A percentile compares a stretch with the other conserved stretches of the same genome.
Conservation (phyloP, 2,329 filamentous ascomycete species). For the Diplocarpon rosae region DNA sequence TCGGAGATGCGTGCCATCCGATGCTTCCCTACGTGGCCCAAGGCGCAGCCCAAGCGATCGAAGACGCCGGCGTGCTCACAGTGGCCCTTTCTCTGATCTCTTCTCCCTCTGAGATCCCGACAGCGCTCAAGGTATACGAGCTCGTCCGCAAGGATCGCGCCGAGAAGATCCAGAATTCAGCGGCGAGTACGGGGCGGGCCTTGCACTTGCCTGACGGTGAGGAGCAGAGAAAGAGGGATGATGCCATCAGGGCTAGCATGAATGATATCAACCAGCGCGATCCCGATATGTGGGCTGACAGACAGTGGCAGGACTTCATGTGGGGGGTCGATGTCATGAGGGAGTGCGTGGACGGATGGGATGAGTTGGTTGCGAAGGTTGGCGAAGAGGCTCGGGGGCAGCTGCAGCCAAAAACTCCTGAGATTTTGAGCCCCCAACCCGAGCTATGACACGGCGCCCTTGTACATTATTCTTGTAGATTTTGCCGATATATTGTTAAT, state of each 20-base stretch:
- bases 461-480: too few relatives aligned
- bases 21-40: constrained; percentile 47
- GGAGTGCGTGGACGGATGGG: not conserved
- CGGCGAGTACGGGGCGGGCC: constrained; percentile 4
- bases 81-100: constrained; percentile 36
- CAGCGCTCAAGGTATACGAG: constrained; percentile 44
- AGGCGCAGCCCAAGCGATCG: constrained; percentile 54
- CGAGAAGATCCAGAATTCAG: constrained; percentile 9
- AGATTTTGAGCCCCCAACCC: too few relatives aligned
- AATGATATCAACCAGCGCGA: not conserved
- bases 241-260: too few relatives aligned
- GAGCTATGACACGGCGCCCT: too few relatives aligned
- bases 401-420: too few relatives aligned
- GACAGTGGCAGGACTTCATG: constrained; percentile 4
- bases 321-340: constrained; percentile 4
- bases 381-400: too few relatives aligned
- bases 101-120: constrained; percentile 34
- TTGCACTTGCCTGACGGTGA: constrained; percentile 15
- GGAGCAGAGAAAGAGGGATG: constrained; percentile 15
- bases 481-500: too few relatives aligned
- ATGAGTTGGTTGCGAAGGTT: not conserved
- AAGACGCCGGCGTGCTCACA: constrained; percentile 47
- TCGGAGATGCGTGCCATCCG: constrained; percentile 16
- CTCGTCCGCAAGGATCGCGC: constrained; percentile 41
- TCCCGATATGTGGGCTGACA: constrained; percentile 1